These are phyloP conservation scores for Sphaerulina populicola DNA, from an alignment of 2,329 filamentous ascomycete species.

Conservation along the genomic window DNA sequence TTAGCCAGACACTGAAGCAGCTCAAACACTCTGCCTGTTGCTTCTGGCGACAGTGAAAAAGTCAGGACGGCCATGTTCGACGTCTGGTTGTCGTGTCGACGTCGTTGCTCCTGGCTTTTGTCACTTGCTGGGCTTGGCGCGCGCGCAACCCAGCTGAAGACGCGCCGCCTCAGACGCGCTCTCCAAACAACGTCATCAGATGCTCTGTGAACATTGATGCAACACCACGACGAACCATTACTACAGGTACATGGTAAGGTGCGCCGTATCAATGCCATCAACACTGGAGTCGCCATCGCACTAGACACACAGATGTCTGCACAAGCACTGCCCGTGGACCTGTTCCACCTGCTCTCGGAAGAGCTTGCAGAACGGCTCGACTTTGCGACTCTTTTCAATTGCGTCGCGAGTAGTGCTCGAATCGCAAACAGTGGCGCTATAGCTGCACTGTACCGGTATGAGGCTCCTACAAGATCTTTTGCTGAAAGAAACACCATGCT, in stretches of 20 bases:
- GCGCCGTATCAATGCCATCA: neutral
- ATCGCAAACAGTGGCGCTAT: conserved; percentile 52
- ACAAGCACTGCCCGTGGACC: conserved; percentile 46
- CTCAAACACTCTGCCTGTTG: conserved; percentile 62
- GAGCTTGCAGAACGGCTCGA: conserved; percentile 50
- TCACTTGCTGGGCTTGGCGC: neutral
- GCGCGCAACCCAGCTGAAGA: neutral
- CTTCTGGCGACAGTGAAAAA: conserved; percentile 67
- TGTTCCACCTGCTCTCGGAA: conserved; percentile 53
- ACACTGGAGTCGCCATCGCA: neutral
- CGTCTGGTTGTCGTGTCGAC: neutral
- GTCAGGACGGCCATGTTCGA: conserved; percentile 46
- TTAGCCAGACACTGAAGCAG: conserved; percentile 65
- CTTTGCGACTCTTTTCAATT: conserved; percentile 54
- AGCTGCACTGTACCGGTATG: conserved; percentile 55
- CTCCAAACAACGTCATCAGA: conserved; percentile 1
- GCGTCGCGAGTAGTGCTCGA: conserved; percentile 48
- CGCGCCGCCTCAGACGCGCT: conserved; percentile 9
- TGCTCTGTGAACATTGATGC: too few species aligned
- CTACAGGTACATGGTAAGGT: too few species aligned
- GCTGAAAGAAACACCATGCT: neutral
- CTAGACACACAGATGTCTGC: conserved; percentile 8
- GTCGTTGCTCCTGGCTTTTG: conserved; percentile 7
- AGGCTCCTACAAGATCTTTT: conserved; percentile 1
- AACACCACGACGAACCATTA: too few species aligned